Conservation (phyloP, 1,284 basidiomycete species). For the Ceratobasidium sp. region DNA sequence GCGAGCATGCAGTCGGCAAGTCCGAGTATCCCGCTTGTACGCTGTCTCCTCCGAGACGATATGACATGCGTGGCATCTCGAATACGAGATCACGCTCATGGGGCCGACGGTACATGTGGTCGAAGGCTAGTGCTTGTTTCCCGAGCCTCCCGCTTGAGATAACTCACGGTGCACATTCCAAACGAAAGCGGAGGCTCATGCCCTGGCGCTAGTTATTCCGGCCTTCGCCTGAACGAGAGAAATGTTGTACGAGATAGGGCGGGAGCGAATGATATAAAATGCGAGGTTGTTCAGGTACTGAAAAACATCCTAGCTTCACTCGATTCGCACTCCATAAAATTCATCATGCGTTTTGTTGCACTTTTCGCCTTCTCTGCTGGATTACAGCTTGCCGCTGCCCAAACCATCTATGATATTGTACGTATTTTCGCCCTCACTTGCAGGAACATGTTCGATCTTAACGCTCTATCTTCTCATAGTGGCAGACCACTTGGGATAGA, state of each 20-base stretch:
- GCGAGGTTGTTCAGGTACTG: background rate
- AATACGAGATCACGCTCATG: background rate
- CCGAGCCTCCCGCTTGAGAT: slow-evolving; percentile 1
- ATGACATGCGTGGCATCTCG: background rate
- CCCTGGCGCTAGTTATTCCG: background rate
- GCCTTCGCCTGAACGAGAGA: background rate
- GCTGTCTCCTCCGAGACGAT: too few species aligned
- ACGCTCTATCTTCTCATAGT: slow-evolving; percentile 50
- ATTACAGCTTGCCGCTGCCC: slow-evolving; percentile 23
- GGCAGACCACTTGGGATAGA: slow-evolving; percentile 69
- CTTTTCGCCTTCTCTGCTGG: background rate
- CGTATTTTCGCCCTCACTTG: background rate
- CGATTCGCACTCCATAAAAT: background rate
- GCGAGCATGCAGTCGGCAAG: too few species aligned
- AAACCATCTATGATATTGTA: slow-evolving; percentile 40
- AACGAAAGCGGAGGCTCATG: background rate
- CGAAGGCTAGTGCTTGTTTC: background rate
- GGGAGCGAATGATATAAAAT: background rate
- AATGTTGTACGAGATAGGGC: background rate
- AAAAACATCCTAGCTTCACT: background rate
- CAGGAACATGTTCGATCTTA: background rate
- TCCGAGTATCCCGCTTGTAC: too few species aligned
- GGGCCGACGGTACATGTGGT: background rate
- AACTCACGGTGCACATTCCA: background rate
- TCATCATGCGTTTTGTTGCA: background rate